A percentile compares a stretch with the other conserved stretches of the same genome.
These are phyloP conservation scores for Kluyveromyces sp. DNA, from an alignment of 1,139 yeast species.

Conservation along the genomic window DNA sequence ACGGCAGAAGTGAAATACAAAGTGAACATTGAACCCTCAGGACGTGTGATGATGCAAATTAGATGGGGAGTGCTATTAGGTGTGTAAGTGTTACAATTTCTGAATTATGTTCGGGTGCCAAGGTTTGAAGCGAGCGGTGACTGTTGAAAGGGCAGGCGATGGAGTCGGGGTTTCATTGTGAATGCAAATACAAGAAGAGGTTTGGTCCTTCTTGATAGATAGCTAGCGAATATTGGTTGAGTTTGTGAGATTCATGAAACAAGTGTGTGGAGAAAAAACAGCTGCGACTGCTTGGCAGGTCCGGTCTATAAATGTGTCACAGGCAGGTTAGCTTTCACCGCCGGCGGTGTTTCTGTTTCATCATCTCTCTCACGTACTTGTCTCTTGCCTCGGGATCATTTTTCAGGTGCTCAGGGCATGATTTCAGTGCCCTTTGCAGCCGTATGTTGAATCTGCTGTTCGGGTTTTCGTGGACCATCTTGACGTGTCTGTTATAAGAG, in stretches of 20 bases:
- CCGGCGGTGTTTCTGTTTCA: conserved; percentile 6
- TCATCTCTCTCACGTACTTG: conserved; percentile 1
- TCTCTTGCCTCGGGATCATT: neutral
- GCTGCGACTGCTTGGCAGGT: no score
- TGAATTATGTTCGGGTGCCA: no score
- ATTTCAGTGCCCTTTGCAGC: conserved; percentile 23
- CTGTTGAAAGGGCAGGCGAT: no score
- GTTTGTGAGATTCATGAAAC: no score
- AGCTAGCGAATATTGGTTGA: neutral
- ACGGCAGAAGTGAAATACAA: neutral
- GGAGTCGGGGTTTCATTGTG: no score
- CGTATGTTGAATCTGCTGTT: conserved; percentile 40
- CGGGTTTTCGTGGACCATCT: conserved; percentile 45
- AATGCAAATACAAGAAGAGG: neutral
- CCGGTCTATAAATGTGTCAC: neutral
- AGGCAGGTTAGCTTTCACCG: neutral
- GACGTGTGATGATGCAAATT: neutral
- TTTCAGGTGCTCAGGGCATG: conserved; percentile 17
- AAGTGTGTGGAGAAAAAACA: no score
- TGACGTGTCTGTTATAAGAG: conserved; percentile 47
- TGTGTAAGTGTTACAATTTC: neutral
- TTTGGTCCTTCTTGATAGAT: neutral
- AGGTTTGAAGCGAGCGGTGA: no score
- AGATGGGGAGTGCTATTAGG: neutral
- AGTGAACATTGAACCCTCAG: neutral